These are phyloP conservation scores for Datura wrightii DNA, from an alignment of 257 asterid species.

Conservation along the genomic window DNA sequence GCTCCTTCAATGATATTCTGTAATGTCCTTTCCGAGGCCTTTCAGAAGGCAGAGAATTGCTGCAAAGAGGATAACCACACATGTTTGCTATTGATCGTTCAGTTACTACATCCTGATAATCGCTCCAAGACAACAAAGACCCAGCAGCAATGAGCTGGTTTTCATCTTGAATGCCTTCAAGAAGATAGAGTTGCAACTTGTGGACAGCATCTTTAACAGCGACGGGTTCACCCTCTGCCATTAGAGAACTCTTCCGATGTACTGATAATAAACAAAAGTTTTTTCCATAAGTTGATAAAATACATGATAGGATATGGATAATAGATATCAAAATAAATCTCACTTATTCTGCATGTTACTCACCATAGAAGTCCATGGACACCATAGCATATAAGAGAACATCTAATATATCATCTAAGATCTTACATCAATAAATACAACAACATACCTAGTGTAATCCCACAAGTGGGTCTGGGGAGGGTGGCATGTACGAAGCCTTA, in stretches of 20 bases:
- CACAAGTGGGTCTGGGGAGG: background rate
- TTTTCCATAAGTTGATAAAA: background rate
- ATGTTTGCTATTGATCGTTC: constrained; percentile 68
- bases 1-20: constrained; percentile 87
- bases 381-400: background rate
- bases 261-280: background rate
- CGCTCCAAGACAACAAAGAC: constrained; percentile 61
- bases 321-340: background rate
- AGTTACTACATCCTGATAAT: constrained; percentile 84
- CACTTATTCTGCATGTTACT: background rate
- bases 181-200: constrained; percentile 76
- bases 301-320: constrained; percentile 9
- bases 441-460: background rate
- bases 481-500: background rate
- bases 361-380: too few relatives aligned
- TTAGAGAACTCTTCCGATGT: constrained; percentile 34
- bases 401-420: background rate
- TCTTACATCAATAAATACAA: background rate
- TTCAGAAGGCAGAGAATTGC: constrained; percentile 63
- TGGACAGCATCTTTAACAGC: constrained; percentile 74
- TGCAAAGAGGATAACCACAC: constrained; percentile 93
- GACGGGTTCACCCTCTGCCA: constrained; percentile 52
- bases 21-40: constrained; percentile 74
- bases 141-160: constrained; percentile 69
- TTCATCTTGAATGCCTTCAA: constrained; percentile 77